These are phyloP conservation scores for Murraya koenigii DNA, from an alignment of 345 rosid genomes.

Conservation along the genomic window DNA sequence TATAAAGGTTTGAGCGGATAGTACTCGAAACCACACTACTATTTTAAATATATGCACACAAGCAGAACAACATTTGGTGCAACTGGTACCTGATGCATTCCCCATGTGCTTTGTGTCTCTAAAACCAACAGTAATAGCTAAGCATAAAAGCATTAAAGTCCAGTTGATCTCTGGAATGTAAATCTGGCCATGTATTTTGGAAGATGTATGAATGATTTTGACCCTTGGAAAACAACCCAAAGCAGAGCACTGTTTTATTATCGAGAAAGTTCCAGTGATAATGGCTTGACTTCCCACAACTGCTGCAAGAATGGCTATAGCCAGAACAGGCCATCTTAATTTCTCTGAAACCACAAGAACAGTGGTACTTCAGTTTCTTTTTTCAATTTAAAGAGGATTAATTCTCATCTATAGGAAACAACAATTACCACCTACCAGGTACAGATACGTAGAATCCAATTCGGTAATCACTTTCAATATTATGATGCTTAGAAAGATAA, in stretches of 20 bases:
- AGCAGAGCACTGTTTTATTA: conserved; percentile 92
- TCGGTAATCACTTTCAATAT: conserved; percentile 47
- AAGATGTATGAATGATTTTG: conserved; percentile 87
- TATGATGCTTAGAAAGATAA: conserved; percentile 82
- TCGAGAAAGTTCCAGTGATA: conserved; percentile 95
- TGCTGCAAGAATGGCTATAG: conserved; percentile 89
- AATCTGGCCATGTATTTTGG: conserved; percentile 90
- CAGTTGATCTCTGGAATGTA: conserved; percentile 98
- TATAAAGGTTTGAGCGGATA: background rate
- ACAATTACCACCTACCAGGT: conserved; percentile 52
- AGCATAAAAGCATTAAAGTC: conserved; percentile 89
- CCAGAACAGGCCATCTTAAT: conserved; percentile 95
- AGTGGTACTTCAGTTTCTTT: background rate
- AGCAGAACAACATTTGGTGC: background rate
- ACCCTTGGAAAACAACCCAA: conserved; percentile 94
- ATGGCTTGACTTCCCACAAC: conserved; percentile 98
- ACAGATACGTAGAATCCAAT: conserved; percentile 96
- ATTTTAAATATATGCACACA: background rate
- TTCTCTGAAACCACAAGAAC: conserved; percentile 47
- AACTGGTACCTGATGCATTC: conserved; percentile 75
- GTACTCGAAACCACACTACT: background rate
- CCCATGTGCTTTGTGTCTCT: conserved; percentile 88
- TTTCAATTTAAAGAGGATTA: background rate
- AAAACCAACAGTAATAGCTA: conserved; percentile 92
- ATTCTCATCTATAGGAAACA: conserved; percentile 10